phyloP scores from a whole-genome alignment of 768 basidiomycete genomes.

The Phanerochaete carnosa region DNA sequence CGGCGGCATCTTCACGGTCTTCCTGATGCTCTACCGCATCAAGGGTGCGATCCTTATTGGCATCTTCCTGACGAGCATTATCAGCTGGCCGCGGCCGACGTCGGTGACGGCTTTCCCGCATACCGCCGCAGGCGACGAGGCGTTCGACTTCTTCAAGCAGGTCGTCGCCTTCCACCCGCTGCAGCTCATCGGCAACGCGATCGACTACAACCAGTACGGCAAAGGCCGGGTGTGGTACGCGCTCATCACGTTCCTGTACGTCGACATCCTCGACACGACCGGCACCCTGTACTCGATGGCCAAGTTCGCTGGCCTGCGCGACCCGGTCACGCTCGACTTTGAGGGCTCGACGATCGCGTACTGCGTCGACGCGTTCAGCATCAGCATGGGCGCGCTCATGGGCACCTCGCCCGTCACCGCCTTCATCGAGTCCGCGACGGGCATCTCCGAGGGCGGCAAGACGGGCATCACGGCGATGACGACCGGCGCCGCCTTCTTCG shows the following conservation, averaged over 20 bases:
- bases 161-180: conserved; percentile 75
- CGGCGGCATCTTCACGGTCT: conserved; percentile 75
- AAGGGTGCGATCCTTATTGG: conserved; percentile 82
- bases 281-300: conserved; percentile 90
- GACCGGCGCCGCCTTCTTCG: conserved; percentile 72
- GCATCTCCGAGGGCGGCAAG: conserved; percentile 83
- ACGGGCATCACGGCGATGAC: conserved; percentile 79
- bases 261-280: conserved; percentile 69
- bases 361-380: conserved; percentile 78
- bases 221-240: conserved; percentile 86
- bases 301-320: conserved; percentile 84
- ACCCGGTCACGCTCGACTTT: conserved; percentile 82
- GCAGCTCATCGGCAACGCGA: conserved; percentile 56
- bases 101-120: conserved; percentile 81
- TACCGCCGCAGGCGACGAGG: conserved; percentile 58
- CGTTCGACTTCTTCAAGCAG: conserved; percentile 84
- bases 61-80: conserved; percentile 79
- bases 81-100: conserved; percentile 86
- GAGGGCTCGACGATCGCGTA: conserved; percentile 81
- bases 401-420: conserved; percentile 82
- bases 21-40: conserved; percentile 82
- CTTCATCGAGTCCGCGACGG: conserved; percentile 80
- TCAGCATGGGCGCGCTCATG: conserved; percentile 77
- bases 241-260: conserved; percentile 84
- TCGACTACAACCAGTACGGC: conserved; percentile 45